Percentiles rank a stretch among this genome's conserved stretches.
These are phyloP conservation scores for Onygenales sp. DNA, from an alignment of 2,329 filamentous ascomycete genomes.

Conservation along the genomic window DNA sequence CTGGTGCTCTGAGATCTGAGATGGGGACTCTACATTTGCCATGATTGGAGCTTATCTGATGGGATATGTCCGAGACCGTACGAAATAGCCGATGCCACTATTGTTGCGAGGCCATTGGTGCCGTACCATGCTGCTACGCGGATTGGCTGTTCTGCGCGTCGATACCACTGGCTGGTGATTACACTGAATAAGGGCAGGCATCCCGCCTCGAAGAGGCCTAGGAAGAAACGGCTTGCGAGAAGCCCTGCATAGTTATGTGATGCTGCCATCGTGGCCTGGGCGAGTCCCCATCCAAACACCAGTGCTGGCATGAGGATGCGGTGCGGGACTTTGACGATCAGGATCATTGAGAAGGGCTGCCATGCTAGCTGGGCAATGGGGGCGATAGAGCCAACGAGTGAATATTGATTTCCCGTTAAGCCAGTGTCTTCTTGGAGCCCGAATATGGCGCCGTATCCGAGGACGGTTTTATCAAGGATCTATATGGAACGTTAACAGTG, in stretches of 20 bases:
- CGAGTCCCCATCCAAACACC: conserved; percentile 40
- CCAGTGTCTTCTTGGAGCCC: conserved; percentile 42
- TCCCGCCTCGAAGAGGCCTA: conserved; percentile 45
- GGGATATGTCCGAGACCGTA: conserved; percentile 49
- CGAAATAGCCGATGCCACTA: conserved; percentile 47
- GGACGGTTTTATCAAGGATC: conserved; percentile 50
- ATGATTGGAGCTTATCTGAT: conserved; percentile 33
- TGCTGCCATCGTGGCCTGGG: conserved; percentile 39
- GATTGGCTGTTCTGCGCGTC: conserved; percentile 50
- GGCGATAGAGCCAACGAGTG: conserved; percentile 48
- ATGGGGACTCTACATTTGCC: conserved; percentile 39
- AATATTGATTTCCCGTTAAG: conserved; percentile 47
- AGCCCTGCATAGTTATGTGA: conserved; percentile 38
- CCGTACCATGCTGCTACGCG: conserved; percentile 59
- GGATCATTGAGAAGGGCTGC: conserved; percentile 50
- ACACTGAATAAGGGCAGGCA: conserved; percentile 38
- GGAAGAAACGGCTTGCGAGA: conserved; percentile 42
- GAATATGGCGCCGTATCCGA: conserved; percentile 50
- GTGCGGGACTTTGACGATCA: conserved; percentile 54
- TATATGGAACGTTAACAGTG: conserved; percentile 2
- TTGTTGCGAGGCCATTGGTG: conserved; percentile 50
- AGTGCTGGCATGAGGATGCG: conserved; percentile 47
- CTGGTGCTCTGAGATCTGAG: background rate
- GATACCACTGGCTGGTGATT: conserved; percentile 39
- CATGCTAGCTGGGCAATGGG: conserved; percentile 53